Base-by-base conservation (phyloP, 192 early-diverging fungal genomes). In the Rhizoclosmatium globosum region DNA sequence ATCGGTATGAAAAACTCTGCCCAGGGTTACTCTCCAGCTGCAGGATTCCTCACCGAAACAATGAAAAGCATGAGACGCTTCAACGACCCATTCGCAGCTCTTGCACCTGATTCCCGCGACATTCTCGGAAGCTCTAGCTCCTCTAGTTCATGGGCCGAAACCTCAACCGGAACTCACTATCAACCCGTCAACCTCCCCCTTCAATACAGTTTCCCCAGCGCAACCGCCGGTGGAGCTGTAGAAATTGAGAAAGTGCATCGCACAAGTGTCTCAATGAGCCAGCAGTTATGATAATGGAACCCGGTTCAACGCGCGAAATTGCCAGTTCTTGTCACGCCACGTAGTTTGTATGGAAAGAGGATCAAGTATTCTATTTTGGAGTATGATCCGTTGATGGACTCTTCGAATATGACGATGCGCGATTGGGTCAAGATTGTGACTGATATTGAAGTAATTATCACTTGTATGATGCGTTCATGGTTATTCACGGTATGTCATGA, bases 361-460 rank as follows among this genome's bases (percentile, higher is more conserved):
- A 96, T 95, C 78, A 90, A 89, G 72, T 99, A 98, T 87, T 96
- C 95, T 9, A 92, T 98, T 77, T 84, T 97, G 13, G 98, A 99
- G 85, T 99, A 99, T 74, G 94, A 94, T 7, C 96, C 96, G 3
- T 84, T 99, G 60, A 84, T 99, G 53, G 98, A 99, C 79, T 98
- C 97, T 13, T 94, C 93, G 81, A 96, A 97, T 74, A 97, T 99
- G 91, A 92, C 83, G 15, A 90, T 85, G 79, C 71, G 70, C 65
- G 98, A 99, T 82, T 99, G 98, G 98, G 91, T 95, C 61, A 90
- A 95, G 76, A 97, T 99, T 47, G 96, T 95, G 2, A 94, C 92
- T 1, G 98, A 99, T 81, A 95, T 99, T 79, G 96, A 99, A 83
- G 87, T 89, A 98, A 96, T 77, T 99, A 99, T 86, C 81, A 93